Conservation (phyloP, 192 early-diverging fungal species). For the Gigaspora rosea region DNA sequence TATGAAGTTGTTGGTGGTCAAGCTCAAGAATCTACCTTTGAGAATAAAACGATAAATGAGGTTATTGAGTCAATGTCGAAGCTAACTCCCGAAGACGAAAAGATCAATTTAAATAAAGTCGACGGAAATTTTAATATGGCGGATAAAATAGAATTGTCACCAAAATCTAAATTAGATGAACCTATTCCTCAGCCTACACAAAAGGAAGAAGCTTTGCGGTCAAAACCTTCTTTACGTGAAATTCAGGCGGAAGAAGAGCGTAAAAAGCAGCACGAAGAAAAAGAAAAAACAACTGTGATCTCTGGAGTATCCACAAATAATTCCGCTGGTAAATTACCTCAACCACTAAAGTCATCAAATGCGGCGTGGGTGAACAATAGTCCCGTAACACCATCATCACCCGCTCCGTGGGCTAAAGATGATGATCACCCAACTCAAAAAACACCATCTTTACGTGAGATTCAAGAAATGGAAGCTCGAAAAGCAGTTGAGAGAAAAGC, state of each 20-base stretch:
- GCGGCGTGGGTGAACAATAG: slow-evolving; percentile 17
- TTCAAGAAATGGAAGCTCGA: slow-evolving; percentile 64
- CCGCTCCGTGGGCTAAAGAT: slow-evolving; percentile 45
- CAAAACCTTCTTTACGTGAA: slow-evolving; percentile 41
- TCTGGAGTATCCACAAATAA: slow-evolving; percentile 16
- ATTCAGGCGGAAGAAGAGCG: slow-evolving; percentile 50
- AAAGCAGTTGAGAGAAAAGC: slow-evolving; percentile 41
- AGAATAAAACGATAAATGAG: slow-evolving; percentile 42
- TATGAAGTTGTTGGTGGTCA: slow-evolving; percentile 35
- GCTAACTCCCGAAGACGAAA: slow-evolving; percentile 1
- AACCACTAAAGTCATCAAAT: slow-evolving; percentile 9
- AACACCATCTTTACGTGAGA: slow-evolving; percentile 58
- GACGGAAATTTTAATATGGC: neutral
- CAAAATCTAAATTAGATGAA: neutral
- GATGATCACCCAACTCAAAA: slow-evolving; percentile 37
- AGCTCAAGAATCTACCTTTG: slow-evolving; percentile 43
- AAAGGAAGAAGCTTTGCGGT: slow-evolving; percentile 13
- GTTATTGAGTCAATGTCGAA: slow-evolving; percentile 27
- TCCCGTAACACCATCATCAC: slow-evolving; percentile 12
- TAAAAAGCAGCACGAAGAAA: slow-evolving; percentile 41
- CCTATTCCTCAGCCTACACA: neutral
- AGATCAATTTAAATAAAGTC: neutral
- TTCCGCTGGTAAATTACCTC: neutral
- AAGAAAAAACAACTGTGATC: neutral
- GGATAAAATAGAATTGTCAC: slow-evolving; percentile 1